Evolutionary conservation across 176 grass and related monocot species (phyloP).

Genomic region (Phoenix dactylifera): DNA sequence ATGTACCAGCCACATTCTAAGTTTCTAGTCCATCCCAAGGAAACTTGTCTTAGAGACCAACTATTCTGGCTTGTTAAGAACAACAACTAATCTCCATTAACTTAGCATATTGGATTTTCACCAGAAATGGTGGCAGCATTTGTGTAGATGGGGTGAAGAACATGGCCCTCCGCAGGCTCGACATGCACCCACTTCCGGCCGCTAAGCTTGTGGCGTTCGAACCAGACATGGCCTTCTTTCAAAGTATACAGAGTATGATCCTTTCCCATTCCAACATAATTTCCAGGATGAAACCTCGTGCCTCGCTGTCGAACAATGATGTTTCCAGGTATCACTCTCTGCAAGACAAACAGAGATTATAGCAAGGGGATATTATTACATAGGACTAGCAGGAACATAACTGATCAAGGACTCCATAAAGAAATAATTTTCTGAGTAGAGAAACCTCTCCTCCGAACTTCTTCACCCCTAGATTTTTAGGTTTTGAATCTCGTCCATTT

Average conservation of each 20-base stretch:
- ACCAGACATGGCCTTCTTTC: conserved; percentile 72
- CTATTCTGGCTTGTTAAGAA: no score
- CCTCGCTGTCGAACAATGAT: conserved; percentile 82
- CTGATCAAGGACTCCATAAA: no score
- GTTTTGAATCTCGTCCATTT: conserved; percentile 80
- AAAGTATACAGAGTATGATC: conserved; percentile 69
- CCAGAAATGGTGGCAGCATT: not conserved
- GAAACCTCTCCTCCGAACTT: conserved; percentile 83
- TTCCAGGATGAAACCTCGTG: conserved; percentile 66
- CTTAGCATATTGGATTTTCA: no score
- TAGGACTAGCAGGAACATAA: not conserved
- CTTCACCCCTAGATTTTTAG: conserved; percentile 84
- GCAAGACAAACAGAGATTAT: not conserved
- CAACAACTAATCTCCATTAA: no score
- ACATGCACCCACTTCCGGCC: conserved; percentile 89
- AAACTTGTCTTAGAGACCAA: no score
- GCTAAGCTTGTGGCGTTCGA: conserved; percentile 74
- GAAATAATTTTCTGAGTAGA: no score
- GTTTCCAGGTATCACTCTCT: conserved; percentile 60
- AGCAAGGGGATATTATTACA: not conserved
- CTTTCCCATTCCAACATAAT: conserved; percentile 79
- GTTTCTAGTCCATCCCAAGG: no score
- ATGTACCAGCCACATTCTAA: no score
- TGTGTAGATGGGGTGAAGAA: conserved; percentile 54
- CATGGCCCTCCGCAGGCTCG: conserved; percentile 48